Percentiles rank a stretch among this genome's conserved stretches.
phyloP scores from a whole-genome alignment of 2,329 filamentous ascomycete species.

The Xylaria sp. region DNA sequence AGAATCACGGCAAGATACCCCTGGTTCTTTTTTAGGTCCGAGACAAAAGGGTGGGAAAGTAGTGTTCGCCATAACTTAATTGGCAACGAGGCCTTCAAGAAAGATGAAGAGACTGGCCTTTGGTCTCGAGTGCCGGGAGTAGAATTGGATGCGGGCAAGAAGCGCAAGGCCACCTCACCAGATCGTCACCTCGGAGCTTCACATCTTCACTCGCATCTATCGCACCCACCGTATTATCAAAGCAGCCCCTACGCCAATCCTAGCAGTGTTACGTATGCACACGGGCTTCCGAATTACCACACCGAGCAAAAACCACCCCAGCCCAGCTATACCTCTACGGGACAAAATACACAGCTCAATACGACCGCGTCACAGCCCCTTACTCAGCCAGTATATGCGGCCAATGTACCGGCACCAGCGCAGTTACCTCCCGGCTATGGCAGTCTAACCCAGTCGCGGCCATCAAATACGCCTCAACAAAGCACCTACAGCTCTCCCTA shows the following conservation, averaged over 20 bases:
- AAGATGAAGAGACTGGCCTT: conserved; percentile 65
- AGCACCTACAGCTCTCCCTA: conserved; percentile 50
- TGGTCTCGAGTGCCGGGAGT: conserved; percentile 69
- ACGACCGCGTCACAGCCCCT: conserved; percentile 40
- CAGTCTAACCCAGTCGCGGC: conserved; percentile 40
- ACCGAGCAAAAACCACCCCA: conserved; percentile 43
- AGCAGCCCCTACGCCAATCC: conserved; percentile 45
- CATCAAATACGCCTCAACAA: conserved; percentile 43
- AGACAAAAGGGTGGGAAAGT: conserved; percentile 73
- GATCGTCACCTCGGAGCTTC: conserved; percentile 53
- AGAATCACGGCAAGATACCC: conserved; percentile 67
- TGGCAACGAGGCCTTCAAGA: conserved; percentile 69
- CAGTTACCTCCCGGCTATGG: conserved; percentile 46
- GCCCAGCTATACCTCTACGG: conserved; percentile 37
- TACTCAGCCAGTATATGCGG: conserved; percentile 42
- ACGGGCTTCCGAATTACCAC: conserved; percentile 41
- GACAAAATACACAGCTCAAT: conserved; percentile 41
- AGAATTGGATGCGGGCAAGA: conserved; percentile 69
- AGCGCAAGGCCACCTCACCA: conserved; percentile 65
- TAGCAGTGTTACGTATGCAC: conserved; percentile 38
- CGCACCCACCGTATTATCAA: conserved; percentile 47
- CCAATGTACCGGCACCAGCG: conserved; percentile 46
- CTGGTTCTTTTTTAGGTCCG: conserved; percentile 68
- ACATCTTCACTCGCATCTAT: conserved; percentile 46
- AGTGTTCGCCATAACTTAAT: conserved; percentile 73